Percentiles rank a stretch among this genome's conserved stretches.
Evolutionary conservation across 208 protist genomes (phyloP).

Genomic region (Leishmania tropica): DNA sequence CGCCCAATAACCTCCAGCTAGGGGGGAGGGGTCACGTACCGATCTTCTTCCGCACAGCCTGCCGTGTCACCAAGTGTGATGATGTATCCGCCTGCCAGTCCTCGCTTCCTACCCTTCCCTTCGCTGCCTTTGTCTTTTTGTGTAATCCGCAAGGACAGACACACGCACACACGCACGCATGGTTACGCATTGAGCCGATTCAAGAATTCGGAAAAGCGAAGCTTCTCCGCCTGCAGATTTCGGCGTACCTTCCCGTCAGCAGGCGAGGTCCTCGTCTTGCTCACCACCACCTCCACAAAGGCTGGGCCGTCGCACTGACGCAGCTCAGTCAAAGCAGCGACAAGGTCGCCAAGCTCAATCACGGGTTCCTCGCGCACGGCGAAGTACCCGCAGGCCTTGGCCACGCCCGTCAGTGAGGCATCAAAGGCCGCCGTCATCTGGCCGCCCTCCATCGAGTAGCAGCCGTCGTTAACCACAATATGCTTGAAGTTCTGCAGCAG

Average conservation of each 20-base stretch:
- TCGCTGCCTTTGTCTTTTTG: background rate
- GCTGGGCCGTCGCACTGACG: slow-evolving; percentile 62
- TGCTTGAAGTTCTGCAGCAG: slow-evolving; percentile 82
- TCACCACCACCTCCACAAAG: slow-evolving; percentile 83
- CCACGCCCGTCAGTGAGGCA: slow-evolving; percentile 70
- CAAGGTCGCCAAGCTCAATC: slow-evolving; percentile 65
- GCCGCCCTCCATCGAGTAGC: slow-evolving; percentile 75
- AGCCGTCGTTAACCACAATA: slow-evolving; percentile 88
- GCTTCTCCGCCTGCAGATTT: slow-evolving; percentile 23
- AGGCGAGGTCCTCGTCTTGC: slow-evolving; percentile 22
- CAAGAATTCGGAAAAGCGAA: slow-evolving; percentile 29
- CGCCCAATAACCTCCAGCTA: background rate
- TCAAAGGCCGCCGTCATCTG: slow-evolving; percentile 75
- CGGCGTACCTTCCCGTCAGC: background rate
- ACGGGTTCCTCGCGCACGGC: slow-evolving; percentile 58
- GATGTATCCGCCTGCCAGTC: background rate
- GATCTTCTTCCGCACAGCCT: too few relatives aligned
- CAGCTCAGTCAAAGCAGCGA: slow-evolving; percentile 57
- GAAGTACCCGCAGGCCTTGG: slow-evolving; percentile 81
- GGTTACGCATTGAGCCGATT: slow-evolving; percentile 2
- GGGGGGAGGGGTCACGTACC: background rate
- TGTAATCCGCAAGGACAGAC: background rate
- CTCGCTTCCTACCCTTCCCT: background rate
- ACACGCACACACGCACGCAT: background rate
- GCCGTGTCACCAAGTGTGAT: background rate